phyloP scores from a whole-genome alignment of 306 rosid genomes.

The Lagenaria siceraria region DNA sequence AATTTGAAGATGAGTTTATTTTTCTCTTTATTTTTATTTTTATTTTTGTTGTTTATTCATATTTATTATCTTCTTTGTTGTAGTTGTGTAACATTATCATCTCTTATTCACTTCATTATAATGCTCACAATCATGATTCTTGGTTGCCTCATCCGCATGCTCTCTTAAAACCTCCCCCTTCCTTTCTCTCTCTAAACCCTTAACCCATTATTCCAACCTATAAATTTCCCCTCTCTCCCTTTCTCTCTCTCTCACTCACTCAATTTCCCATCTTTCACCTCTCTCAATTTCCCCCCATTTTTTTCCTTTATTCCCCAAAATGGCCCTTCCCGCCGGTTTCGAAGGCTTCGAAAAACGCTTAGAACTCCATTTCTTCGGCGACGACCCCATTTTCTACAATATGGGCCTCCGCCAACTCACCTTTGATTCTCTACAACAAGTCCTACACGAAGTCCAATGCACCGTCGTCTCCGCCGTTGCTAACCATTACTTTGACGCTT shows the following conservation, averaged over 20 bases:
- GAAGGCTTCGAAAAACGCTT: constrained; percentile 89
- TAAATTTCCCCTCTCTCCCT: constrained; percentile 35
- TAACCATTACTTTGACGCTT: constrained; percentile 67
- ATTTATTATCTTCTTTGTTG: not conserved
- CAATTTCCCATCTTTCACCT: too few species aligned
- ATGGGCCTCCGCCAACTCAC: constrained; percentile 32
- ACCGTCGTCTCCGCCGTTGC: constrained; percentile 93
- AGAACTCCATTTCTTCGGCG: constrained; percentile 87
- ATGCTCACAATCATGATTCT: constrained; percentile 89
- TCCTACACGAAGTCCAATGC: constrained; percentile 80
- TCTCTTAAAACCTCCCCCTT: constrained; percentile 21
- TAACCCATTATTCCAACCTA: constrained; percentile 29
- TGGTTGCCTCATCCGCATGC: constrained; percentile 99
- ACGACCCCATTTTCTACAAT: constrained; percentile 29
- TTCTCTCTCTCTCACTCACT: constrained; percentile 17
- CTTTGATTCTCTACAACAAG: constrained; percentile 49
- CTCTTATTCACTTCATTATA: constrained; percentile 62
- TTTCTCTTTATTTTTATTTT: too few species aligned
- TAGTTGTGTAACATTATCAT: not conserved
- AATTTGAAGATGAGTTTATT: too few species aligned
- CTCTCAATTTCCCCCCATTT: constrained; percentile 8
- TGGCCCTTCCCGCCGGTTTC: constrained; percentile 82
- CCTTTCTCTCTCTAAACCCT: not conserved
- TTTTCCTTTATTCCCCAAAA: constrained; percentile 1
- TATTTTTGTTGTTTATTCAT: too few species aligned